A percentile compares a stretch with the other conserved stretches of the same genome.
Conservation (phyloP, 2,329 filamentous ascomycete species). For the Colletotrichum graminicola region DNA sequence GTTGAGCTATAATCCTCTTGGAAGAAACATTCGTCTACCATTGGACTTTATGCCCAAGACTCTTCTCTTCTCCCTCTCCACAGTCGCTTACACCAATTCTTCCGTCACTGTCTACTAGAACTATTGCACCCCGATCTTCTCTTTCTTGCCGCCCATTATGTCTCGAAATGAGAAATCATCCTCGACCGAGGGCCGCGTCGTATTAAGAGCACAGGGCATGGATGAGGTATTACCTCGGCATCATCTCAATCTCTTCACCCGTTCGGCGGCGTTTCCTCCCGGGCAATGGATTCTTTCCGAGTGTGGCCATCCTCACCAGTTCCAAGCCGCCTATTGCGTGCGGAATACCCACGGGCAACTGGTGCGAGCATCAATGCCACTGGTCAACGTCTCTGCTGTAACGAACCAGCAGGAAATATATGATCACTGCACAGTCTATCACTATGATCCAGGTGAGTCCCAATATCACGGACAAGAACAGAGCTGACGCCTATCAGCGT, state of each 20-base stretch:
- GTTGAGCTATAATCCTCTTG: neutral
- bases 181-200: slow-evolving; percentile 2
- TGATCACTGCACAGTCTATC: slow-evolving; percentile 39
- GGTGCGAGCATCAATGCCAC: slow-evolving; percentile 31
- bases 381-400: slow-evolving; percentile 34
- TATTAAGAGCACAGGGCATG: slow-evolving; percentile 32
- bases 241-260: slow-evolving; percentile 24
- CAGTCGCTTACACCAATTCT: neutral
- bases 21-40: no score
- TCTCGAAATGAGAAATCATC: slow-evolving; percentile 18
- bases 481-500: slow-evolving; percentile 21
- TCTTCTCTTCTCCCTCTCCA: neutral
- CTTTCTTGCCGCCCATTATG: neutral
- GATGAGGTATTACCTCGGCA: slow-evolving; percentile 34
- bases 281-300: slow-evolving; percentile 36
- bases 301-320: slow-evolving; percentile 27
- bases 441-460: slow-evolving; percentile 29
- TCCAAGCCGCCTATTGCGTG: slow-evolving; percentile 34
- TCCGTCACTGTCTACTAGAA: neutral
- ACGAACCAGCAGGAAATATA: slow-evolving; percentile 36
- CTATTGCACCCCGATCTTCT: neutral
- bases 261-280: slow-evolving; percentile 16
- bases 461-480: neutral
- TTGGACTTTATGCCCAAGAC: neutral
- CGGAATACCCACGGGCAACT: slow-evolving; percentile 31